Evolutionary conservation across 2,329 filamentous ascomycete species (phyloP).

Genomic region (Diaporthe australafricana): DNA sequence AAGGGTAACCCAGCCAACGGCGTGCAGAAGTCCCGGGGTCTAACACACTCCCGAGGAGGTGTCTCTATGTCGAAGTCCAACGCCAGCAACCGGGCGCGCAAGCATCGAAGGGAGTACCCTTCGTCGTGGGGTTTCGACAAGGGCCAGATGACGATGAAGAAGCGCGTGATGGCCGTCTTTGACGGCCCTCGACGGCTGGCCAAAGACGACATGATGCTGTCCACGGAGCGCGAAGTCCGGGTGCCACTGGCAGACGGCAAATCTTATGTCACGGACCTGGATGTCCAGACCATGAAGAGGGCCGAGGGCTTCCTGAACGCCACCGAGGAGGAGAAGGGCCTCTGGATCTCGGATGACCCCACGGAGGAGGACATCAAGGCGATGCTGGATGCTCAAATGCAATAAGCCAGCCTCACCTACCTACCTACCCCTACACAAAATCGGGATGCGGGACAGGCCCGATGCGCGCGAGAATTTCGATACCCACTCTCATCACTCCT

Average conservation of each 20-base stretch:
- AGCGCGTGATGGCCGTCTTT: slow-evolving; percentile 93
- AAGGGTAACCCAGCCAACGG: slow-evolving; percentile 69
- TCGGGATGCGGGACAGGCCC: slow-evolving; percentile 23
- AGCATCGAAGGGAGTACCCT: slow-evolving; percentile 94
- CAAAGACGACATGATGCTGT: slow-evolving; percentile 99
- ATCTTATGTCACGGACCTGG: slow-evolving; percentile 90
- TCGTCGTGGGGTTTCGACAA: slow-evolving; percentile 92
- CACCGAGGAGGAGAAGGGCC: slow-evolving; percentile 87
- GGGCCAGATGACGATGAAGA: slow-evolving; percentile 98
- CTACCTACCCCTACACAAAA: background rate
- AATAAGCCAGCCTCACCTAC: background rate
- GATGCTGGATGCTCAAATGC: slow-evolving; percentile 59
- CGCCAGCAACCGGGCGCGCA: slow-evolving; percentile 75
- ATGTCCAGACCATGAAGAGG: slow-evolving; percentile 88
- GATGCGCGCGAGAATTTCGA: slow-evolving; percentile 5
- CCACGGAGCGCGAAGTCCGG: slow-evolving; percentile 93
- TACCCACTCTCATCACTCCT: slow-evolving; percentile 16
- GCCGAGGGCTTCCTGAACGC: slow-evolving; percentile 86
- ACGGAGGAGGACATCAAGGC: slow-evolving; percentile 69
- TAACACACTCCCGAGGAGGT: slow-evolving; percentile 83
- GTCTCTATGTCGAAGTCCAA: slow-evolving; percentile 58
- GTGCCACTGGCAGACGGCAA: slow-evolving; percentile 81
- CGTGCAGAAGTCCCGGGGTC: slow-evolving; percentile 75
- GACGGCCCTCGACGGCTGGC: slow-evolving; percentile 88
- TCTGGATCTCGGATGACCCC: slow-evolving; percentile 82